Conservation (phyloP, 805 yeast species). For the Scheffersomyces stipitis region DNA sequence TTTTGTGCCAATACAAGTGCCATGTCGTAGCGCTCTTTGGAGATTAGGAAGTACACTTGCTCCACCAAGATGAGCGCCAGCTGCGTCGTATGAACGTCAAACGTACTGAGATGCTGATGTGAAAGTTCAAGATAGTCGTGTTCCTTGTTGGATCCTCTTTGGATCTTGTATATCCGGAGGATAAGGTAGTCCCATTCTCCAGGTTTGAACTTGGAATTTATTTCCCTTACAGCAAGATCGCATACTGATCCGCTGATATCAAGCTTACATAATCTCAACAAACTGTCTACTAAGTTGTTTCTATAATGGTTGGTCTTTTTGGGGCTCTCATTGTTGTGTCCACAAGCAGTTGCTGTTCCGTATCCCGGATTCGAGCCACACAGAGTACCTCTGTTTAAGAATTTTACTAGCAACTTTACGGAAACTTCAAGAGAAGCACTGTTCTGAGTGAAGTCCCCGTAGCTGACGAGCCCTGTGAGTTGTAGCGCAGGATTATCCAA, state of each 20-base stretch:
- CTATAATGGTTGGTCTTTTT: constrained; percentile 36
- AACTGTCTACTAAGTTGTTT: constrained; percentile 55
- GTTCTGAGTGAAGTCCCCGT: constrained; percentile 38
- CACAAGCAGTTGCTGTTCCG: constrained; percentile 33
- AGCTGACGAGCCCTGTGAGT: constrained; percentile 56
- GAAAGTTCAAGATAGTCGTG: constrained; percentile 21
- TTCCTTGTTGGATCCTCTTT: constrained; percentile 21
- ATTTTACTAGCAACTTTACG: constrained; percentile 39
- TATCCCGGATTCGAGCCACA: constrained; percentile 43
- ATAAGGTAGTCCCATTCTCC: constrained; percentile 26
- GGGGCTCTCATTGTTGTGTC: constrained; percentile 16
- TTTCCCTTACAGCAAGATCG: constrained; percentile 34
- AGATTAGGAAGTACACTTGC: constrained; percentile 64
- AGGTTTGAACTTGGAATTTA: constrained; percentile 16
- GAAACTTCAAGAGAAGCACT: constrained; percentile 12
- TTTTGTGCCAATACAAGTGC: constrained; percentile 61
- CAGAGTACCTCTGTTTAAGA: constrained; percentile 47
- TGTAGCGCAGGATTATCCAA: constrained; percentile 55
- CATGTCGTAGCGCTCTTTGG: constrained; percentile 50
- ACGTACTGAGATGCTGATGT: constrained; percentile 14
- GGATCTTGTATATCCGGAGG: constrained; percentile 22
- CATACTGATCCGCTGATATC: constrained; percentile 32
- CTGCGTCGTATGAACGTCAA: constrained; percentile 35
- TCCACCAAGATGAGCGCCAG: constrained; percentile 57
- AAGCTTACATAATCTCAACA: constrained; percentile 43